phyloP scores from a whole-genome alignment of 2,329 filamentous ascomycete genomes.

The Thermoascus crustaceus region DNA sequence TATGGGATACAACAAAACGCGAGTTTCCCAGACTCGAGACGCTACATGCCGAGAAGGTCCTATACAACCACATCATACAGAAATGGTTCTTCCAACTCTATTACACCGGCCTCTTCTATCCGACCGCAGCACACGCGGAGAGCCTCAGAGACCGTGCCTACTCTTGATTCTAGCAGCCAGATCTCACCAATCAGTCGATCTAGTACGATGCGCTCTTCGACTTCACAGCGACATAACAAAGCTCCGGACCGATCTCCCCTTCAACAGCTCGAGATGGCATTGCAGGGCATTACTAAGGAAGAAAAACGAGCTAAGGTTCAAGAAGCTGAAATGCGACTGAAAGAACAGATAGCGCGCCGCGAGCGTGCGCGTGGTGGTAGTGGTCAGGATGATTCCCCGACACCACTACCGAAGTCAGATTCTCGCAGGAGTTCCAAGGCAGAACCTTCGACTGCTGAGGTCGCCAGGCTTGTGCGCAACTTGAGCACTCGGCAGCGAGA shows the following conservation, averaged over 20 bases:
- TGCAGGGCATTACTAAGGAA: conserved; percentile 91
- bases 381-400: conserved; percentile 6
- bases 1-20: conserved; percentile 1
- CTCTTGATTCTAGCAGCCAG: conserved; percentile 13
- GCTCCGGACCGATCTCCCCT: conserved; percentile 81
- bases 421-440: conserved; percentile 2
- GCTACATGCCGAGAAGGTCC: background rate
- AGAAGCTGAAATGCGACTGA: conserved; percentile 67
- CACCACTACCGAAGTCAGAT: conserved; percentile 5
- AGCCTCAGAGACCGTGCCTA: conserved; percentile 7
- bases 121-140: conserved; percentile 6
- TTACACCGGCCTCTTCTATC: conserved; percentile 4
- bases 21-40: conserved; percentile 3
- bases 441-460: conserved; percentile 6
- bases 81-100: conserved; percentile 2
- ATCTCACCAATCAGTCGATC: conserved; percentile 22
- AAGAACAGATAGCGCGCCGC: conserved; percentile 43
- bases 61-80: conserved; percentile 1
- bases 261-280: conserved; percentile 82
- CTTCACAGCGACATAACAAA: conserved; percentile 41
- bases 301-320: conserved; percentile 80
- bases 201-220: conserved; percentile 21
- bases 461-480: too few relatives aligned
- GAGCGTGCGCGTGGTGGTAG: conserved; percentile 15
- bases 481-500: conserved; percentile 9